Base-by-base conservation (phyloP, 192 early-diverging fungal genomes). In the Linnemannia exigua region DNA sequence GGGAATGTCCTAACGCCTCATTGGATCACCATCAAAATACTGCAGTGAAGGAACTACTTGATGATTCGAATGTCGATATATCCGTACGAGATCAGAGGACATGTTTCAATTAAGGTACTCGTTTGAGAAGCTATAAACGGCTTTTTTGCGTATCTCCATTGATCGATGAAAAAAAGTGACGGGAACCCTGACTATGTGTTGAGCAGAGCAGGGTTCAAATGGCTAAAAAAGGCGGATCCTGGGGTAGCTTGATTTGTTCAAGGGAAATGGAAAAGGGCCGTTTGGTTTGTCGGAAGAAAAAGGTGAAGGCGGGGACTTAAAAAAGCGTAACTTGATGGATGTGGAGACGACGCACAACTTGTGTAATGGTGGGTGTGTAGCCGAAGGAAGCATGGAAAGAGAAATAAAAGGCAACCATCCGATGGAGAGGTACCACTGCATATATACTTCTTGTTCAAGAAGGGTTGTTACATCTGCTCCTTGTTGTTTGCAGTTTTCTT, bases 151-250 rank as follows among this genome's bases (percentile, higher is more conserved):
- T 44, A 44, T 44, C 41, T 44, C 41, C 9, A 44, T 44, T 44
- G 41, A 54, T 54, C 52, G n/a, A 54, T 54, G 1, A 54, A 54
- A 54, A 54, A n/a, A 54, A 54, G n/a, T n/a, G 22, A 52, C n/a
- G 51, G 51, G 58, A 61, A 61, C 28, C 58, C 58, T 61, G 58
- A 54, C 51, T 22, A n/a, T n/a, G n/a, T n/a, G n/a, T n/a, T n/a
- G n/a, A n/a, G 6, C 22, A 16, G 5, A 22, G 20, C 52, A 54
- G 52, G 22, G 52, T 54, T 54, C 7, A n/a, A 54, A 54, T 52
- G 52, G 52, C n/a, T 9, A 25, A 54, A 54, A 54, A 54, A 25
- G 52, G 52, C 5, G 52, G 52, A 54, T 54, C n/a, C 52, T 54
- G 52, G 52, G 52, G 52, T 54, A 54, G 1, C 4, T 48, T 48